These are phyloP conservation scores for Metschnikowia proteae DNA, from an alignment of 805 yeast genomes.

Conservation along the genomic window DNA sequence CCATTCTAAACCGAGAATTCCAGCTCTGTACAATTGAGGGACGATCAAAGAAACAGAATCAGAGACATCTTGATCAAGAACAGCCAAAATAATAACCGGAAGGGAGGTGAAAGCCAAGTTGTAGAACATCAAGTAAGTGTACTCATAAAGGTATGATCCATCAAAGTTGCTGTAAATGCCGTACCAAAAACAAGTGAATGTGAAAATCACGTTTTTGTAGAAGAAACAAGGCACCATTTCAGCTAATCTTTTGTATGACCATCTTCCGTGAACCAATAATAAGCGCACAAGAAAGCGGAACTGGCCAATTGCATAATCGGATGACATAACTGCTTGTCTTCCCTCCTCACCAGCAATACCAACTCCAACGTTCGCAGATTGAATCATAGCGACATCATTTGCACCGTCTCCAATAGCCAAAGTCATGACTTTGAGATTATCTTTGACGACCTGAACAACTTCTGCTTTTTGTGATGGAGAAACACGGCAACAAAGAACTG, in stretches of 20 bases:
- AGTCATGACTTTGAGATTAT: constrained; percentile 74
- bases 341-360: constrained; percentile 94
- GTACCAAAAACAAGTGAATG: constrained; percentile 74
- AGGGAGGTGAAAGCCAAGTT: constrained; percentile 79
- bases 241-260: constrained; percentile 78
- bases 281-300: constrained; percentile 67
- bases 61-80: constrained; percentile 77
- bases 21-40: constrained; percentile 71
- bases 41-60: constrained; percentile 65
- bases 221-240: constrained; percentile 84
- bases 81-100: constrained; percentile 74
- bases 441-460: constrained; percentile 77
- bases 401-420: constrained; percentile 88
- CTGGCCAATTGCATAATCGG: constrained; percentile 84
- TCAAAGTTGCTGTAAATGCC: constrained; percentile 73
- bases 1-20: constrained; percentile 73
- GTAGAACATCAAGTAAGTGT: constrained; percentile 75
- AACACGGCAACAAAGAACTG: constrained; percentile 83
- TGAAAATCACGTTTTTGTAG: constrained; percentile 73
- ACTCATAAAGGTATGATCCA: constrained; percentile 76
- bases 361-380: constrained; percentile 81
- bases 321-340: constrained; percentile 83
- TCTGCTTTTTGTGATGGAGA: constrained; percentile 85
- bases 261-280: constrained; percentile 74
- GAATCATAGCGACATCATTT: constrained; percentile 89